Evolutionary conservation across 2,329 filamentous ascomycete species (phyloP), one percentile per base, ranked within the genome.

Genomic region (Claviceps purpurea): DNA sequence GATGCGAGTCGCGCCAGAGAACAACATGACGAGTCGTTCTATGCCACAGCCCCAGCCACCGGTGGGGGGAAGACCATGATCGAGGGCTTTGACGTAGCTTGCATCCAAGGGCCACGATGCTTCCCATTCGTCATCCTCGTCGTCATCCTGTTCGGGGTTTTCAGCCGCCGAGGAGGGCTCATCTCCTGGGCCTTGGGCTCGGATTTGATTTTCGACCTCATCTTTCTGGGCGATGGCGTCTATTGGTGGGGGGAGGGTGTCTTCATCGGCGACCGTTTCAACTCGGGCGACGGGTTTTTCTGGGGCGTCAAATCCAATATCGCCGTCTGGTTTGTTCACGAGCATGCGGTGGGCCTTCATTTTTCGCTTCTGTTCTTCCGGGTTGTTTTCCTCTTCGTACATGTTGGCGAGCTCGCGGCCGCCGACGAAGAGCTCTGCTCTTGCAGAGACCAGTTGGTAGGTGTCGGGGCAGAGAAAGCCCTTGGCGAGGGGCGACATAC

Each of bases 361-460:
- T 68, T 98, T 98, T 52, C 78, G 75, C 46, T 87, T 77, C 70
- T 98, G 93, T 60, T 85, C 86, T 51, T 85, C 82, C 0, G 93
- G 93, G 50, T 88, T 87, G 67, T 98, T 98, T 66, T 98, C 93
- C 69, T 98, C 93, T 66, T 98, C 93, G 67, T 98, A 98, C 73
- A 91, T 94, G 68, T 98, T 98, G 55, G 91, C 88, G 37, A 95
- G 76, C 64, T 98, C 93, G 51, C 81, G 80, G 42, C 85, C 82
- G 49, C 80, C 71, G 56, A 94, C 79, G 68, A 95, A 95, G 22
- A 95, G 78, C 68, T 96, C 90, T 0, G 86, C 87, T 5, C 90
- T 83, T 1, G 88, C 87, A 1, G 89, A 85, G 1, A 95, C 81
- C 8, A 78, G 68, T 64, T 96, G 90, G 14, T 76, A 73, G 0